Percentiles rank a stretch among this genome's conserved stretches.
Conservation (phyloP, 371 early-diverging fungal species). For the Mortierella sp. region DNA sequence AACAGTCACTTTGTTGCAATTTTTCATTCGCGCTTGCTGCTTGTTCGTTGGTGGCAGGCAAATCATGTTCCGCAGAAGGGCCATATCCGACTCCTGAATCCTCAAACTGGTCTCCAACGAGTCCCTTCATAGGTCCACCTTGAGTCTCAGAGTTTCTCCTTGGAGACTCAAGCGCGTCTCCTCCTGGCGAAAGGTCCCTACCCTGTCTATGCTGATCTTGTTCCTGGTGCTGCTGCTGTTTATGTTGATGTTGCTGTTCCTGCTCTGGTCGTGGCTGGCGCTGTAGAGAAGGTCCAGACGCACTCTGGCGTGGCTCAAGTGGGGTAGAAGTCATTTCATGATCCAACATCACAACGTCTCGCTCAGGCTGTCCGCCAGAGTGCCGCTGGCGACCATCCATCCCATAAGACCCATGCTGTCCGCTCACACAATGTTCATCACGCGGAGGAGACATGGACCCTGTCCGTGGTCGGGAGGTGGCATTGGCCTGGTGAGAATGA, state of each 20-base stretch:
- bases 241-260: not conserved
- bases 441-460: conserved; percentile 39
- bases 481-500: conserved; percentile 1
- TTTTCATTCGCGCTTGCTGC: no score
- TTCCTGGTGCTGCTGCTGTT: conserved; percentile 13
- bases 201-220: conserved; percentile 11
- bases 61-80: no score
- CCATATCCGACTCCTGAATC: no score
- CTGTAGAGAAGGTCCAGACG: no score
- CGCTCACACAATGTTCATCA: conserved; percentile 31
- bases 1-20: no score
- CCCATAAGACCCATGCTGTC: no score
- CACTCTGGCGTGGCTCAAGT: conserved; percentile 10
- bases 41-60: no score
- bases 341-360: conserved; percentile 24
- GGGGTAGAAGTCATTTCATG: conserved; percentile 33
- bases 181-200: conserved; percentile 1
- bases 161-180: no score
- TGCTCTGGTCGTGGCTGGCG: no score
- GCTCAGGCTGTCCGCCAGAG: conserved; percentile 17
- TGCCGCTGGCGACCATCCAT: not conserved
- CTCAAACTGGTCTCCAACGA: no score
- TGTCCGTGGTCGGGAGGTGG: conserved; percentile 11
- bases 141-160: no score
- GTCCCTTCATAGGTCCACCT: no score